Base-by-base conservation (phyloP, 352 stramenopile genomes). In the Pythium guiyangense region DNA sequence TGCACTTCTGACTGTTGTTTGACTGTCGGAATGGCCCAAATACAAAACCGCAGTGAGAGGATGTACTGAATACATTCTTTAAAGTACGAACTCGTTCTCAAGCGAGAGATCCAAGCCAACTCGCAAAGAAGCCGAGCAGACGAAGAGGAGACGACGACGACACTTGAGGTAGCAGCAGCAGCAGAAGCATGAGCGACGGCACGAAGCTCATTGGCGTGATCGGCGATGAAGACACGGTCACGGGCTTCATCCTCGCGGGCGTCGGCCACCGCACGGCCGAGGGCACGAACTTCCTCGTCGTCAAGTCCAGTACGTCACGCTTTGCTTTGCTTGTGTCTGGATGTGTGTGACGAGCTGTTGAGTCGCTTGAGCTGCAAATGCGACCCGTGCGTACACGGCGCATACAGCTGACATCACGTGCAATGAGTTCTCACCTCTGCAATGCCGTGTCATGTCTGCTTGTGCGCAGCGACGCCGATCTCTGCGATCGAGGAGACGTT, bases 201-300 rank as follows among this genome's bases (percentile, higher is more conserved):
- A 92, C 84, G 47, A 96, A 96, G 77, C 68, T 96, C 10, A 80
- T 96, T 49, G 85, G 70, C 22, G 86, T 96, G 55, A 96, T 96
- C 52, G 86, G 86, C 53, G 86, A 96, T 65, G 86, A 99, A 87
- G 96, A 99, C 71, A 99, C 96, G 10, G 96, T 99, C 52, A 98
- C 96, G 56, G 96, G 96, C 39, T 99, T 99, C 76, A 92, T 99
- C 54, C 88, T 99, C 31, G 96, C 96, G 35, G 96, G 96, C 53
- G 73, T 98, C 29, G 96, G 96, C 48, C 95, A 99, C 67, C 86
- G 96, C 59, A 98, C 92, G 39, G 87, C 94, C 39, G 79, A 98
- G 59, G 92, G 88, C 37, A 93, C 86, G 58, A 99, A 99, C 79
- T 99, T 99, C 64, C 85, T 99, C 35, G 96, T 98, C 54, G 96